A percentile compares a stretch with the other conserved stretches of the same genome.
Evolutionary conservation across 2,329 filamentous ascomycete species (phyloP).

Genomic region (Ilyonectria destructans): DNA sequence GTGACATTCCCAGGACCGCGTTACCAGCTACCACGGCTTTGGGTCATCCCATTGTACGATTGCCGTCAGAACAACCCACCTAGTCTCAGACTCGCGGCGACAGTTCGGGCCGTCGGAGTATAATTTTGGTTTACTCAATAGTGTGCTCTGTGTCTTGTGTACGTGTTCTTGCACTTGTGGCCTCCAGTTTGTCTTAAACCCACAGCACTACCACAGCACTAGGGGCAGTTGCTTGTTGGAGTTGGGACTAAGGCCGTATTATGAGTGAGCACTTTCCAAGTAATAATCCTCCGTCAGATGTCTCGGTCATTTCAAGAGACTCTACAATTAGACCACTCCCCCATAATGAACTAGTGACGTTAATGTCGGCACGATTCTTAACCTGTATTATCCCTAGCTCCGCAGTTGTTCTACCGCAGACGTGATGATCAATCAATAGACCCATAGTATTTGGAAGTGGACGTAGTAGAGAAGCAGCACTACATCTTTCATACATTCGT

Average conservation of each 20-base stretch:
- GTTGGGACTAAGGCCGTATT: not conserved
- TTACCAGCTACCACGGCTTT: not conserved
- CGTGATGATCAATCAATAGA: not conserved
- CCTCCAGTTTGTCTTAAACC: not conserved
- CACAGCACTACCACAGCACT: not conserved
- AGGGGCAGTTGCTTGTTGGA: not conserved
- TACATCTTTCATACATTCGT: not conserved
- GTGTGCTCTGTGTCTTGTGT: not conserved
- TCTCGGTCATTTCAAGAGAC: not conserved
- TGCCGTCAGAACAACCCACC: not conserved
- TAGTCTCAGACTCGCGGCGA: not conserved
- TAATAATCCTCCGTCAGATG: not conserved
- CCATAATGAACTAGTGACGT: too few species aligned
- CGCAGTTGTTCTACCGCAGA: not conserved
- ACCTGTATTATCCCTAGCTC: not conserved
- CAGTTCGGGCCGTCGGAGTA: too few species aligned
- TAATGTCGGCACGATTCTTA: too few species aligned
- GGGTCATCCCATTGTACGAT: not conserved
- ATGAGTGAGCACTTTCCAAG: not conserved
- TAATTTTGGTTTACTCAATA: not conserved
- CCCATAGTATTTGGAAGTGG: not conserved
- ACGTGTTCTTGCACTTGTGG: not conserved
- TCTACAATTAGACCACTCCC: not conserved
- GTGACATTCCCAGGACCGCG: not conserved
- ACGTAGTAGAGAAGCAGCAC: slow-evolving; percentile 1